A percentile compares a stretch with the other conserved stretches of the same genome.
These are phyloP conservation scores for Candida anglica DNA, from an alignment of 805 yeast species.

Conservation along the genomic window DNA sequence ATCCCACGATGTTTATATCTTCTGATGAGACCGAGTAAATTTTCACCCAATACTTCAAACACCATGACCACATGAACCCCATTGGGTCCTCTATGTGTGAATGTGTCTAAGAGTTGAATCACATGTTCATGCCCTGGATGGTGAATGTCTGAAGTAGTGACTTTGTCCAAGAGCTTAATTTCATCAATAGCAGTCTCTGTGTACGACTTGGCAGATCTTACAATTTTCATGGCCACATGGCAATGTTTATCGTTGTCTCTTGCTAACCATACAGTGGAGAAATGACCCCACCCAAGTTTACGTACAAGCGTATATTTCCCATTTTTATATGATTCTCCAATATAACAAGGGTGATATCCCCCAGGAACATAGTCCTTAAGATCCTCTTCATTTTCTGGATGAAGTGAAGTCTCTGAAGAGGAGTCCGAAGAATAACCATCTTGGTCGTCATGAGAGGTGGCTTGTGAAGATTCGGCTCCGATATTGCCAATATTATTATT, in stretches of 20 bases:
- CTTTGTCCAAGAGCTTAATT: slow-evolving; percentile 69
- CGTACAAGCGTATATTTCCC: slow-evolving; percentile 76
- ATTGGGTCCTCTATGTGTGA: slow-evolving; percentile 83
- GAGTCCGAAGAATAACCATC: slow-evolving; percentile 12
- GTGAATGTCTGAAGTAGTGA: slow-evolving; percentile 54
- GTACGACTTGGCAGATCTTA: slow-evolving; percentile 84
- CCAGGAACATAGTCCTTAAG: slow-evolving; percentile 82
- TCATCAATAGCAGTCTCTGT: slow-evolving; percentile 95
- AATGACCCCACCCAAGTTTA: slow-evolving; percentile 98
- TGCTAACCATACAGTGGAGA: slow-evolving; percentile 94
- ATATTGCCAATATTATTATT: background rate
- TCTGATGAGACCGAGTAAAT: slow-evolving; percentile 76
- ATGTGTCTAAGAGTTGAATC: slow-evolving; percentile 76
- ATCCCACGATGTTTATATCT: slow-evolving; percentile 75
- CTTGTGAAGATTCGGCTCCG: background rate
- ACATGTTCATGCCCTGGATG: slow-evolving; percentile 84
- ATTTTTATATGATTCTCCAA: slow-evolving; percentile 81
- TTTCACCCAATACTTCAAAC: slow-evolving; percentile 95
- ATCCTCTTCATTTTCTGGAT: slow-evolving; percentile 73
- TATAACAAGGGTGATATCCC: slow-evolving; percentile 91
- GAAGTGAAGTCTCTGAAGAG: slow-evolving; percentile 21
- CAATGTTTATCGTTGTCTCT: slow-evolving; percentile 47
- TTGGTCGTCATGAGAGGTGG: slow-evolving; percentile 12
- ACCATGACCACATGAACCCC: slow-evolving; percentile 97
- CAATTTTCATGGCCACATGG: slow-evolving; percentile 93